Percentiles rank a stretch among this genome's conserved stretches.
Evolutionary conservation across 179 eudicot species (phyloP).

Genomic region (Silene vulgaris): DNA sequence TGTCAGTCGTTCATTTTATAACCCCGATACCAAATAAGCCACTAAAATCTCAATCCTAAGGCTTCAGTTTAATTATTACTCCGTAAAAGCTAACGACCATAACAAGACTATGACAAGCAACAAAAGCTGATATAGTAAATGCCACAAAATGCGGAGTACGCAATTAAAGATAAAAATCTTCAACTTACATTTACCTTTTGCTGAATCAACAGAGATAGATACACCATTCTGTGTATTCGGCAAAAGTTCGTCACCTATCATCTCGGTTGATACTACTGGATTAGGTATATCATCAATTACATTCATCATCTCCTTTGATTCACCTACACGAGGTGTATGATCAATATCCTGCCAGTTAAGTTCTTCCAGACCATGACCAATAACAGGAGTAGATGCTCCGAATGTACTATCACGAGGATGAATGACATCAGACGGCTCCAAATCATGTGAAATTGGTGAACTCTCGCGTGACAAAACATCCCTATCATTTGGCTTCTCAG

Average conservation of each 20-base stretch:
- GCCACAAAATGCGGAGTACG: background rate
- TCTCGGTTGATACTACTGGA: slow-evolving; percentile 25
- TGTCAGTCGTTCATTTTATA: background rate
- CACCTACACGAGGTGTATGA: slow-evolving; percentile 24
- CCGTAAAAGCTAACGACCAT: background rate
- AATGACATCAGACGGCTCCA: slow-evolving; percentile 26
- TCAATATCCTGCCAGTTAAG: slow-evolving; percentile 50
- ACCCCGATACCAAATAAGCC: background rate
- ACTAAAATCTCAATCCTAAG: background rate
- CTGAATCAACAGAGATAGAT: slow-evolving; percentile 26
- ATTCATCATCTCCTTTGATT: slow-evolving; percentile 24
- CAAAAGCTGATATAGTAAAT: background rate
- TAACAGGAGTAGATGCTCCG: slow-evolving; percentile 28
- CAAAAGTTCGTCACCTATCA: slow-evolving; percentile 22
- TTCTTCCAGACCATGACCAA: slow-evolving; percentile 62
- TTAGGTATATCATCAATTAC: slow-evolving; percentile 30
- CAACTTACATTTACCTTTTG: slow-evolving; percentile 45
- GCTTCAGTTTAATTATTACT: background rate
- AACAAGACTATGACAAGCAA: background rate
- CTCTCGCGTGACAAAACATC: slow-evolving; percentile 22
- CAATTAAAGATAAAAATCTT: background rate
- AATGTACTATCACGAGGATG: slow-evolving; percentile 23
- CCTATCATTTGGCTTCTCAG: slow-evolving; percentile 17
- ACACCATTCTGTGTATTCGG: slow-evolving; percentile 29
- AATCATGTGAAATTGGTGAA: slow-evolving; percentile 30